Evolutionary conservation across 2,329 filamentous ascomycete genomes (phyloP).

Genomic region (Penicillium sp.): DNA sequence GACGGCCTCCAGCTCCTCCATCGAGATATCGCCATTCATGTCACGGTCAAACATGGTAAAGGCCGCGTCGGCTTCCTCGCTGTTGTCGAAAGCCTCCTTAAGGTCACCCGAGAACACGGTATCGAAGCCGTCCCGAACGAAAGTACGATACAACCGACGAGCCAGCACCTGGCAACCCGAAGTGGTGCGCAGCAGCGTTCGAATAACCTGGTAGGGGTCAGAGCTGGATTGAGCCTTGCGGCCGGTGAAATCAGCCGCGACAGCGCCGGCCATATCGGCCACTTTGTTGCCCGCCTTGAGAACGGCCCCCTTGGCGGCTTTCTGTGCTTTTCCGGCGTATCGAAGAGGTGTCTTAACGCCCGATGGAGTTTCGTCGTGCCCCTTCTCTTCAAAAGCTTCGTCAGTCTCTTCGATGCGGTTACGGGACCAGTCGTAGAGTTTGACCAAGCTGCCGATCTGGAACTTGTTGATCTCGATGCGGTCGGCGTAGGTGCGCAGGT

Average conservation of each 20-base stretch:
- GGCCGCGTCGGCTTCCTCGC: constrained; percentile 84
- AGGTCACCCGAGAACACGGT: constrained; percentile 79
- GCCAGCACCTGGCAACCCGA: constrained; percentile 79
- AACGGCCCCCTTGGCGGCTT: constrained; percentile 73
- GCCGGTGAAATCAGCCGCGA: constrained; percentile 91
- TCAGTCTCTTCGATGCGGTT: constrained; percentile 68
- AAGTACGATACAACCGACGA: constrained; percentile 83
- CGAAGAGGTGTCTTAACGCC: constrained; percentile 74
- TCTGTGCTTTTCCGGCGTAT: constrained; percentile 67
- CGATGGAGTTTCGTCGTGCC: constrained; percentile 48
- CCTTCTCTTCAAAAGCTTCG: constrained; percentile 71
- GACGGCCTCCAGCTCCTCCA: constrained; percentile 90
- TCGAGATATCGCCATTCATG: constrained; percentile 92
- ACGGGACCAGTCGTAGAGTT: constrained; percentile 66
- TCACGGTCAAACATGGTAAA: constrained; percentile 96
- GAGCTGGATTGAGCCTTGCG: constrained; percentile 66
- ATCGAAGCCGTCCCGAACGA: constrained; percentile 72
- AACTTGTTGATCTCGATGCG: constrained; percentile 92
- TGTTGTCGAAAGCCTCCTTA: constrained; percentile 72
- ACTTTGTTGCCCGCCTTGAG: constrained; percentile 82
- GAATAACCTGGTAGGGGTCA: constrained; percentile 81
- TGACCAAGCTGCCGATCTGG: constrained; percentile 70
- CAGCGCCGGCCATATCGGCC: constrained; percentile 78
- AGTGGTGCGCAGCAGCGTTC: constrained; percentile 73
- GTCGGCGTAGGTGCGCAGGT: constrained; percentile 85